Percentiles rank a stretch among this genome's conserved stretches.
Conservation (phyloP, 139 green algal genomes). For the Closterium sp. region DNA sequence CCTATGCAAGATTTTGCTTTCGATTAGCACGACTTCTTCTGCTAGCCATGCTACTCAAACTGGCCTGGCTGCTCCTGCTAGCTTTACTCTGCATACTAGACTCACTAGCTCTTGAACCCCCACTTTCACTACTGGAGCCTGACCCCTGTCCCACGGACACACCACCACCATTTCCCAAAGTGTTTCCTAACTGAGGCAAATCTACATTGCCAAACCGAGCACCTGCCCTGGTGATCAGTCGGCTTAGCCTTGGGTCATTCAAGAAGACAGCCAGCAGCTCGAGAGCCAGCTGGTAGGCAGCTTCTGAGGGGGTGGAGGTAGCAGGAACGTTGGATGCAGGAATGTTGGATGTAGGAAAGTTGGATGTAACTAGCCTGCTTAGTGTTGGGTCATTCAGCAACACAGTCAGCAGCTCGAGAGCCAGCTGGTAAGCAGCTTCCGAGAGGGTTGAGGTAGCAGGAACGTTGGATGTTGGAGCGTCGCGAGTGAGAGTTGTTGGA, state of each 20-base stretch:
- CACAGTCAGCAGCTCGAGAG: background rate
- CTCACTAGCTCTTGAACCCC: background rate
- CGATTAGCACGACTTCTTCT: background rate
- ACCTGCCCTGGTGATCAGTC: background rate
- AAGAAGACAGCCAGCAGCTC: background rate
- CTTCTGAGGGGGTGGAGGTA: background rate
- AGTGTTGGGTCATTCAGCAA: background rate
- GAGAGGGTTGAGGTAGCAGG: background rate
- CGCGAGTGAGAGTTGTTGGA: background rate
- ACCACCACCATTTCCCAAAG: background rate
- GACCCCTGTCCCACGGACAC: background rate
- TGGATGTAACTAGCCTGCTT: background rate
- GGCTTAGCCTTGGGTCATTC: background rate
- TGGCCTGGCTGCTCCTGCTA: background rate
- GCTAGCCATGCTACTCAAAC: background rate
- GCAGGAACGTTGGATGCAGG: background rate
- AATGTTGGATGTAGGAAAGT: background rate
- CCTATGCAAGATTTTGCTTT: too few relatives aligned
- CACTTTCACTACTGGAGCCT: background rate
- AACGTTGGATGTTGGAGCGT: background rate
- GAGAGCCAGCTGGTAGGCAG: background rate
- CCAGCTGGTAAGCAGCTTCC: background rate
- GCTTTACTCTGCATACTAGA: background rate
- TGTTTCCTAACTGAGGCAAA: background rate
- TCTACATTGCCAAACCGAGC: background rate